Conservation (phyloP, 306 rosid species). For the Ormosia emarginata region DNA sequence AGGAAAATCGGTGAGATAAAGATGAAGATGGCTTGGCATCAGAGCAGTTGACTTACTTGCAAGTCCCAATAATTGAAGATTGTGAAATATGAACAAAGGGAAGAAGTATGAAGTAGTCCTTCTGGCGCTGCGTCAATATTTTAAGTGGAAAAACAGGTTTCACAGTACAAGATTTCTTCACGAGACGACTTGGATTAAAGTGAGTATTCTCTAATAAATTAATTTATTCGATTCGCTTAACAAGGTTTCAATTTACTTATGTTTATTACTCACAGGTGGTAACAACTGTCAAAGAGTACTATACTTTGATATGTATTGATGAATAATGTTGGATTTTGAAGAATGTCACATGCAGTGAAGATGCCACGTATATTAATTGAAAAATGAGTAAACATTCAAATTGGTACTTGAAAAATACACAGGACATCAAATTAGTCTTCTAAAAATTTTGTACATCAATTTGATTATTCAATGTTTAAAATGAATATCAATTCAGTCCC, state of each 20-base stretch:
- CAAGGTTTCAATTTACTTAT: not conserved
- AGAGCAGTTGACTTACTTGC: slow-evolving; percentile 10
- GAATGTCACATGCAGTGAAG: not conserved
- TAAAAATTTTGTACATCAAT: too few species aligned
- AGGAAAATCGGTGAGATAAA: not conserved
- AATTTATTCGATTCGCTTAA: not conserved
- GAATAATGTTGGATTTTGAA: not conserved
- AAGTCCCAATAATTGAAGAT: not conserved
- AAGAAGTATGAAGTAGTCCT: not conserved
- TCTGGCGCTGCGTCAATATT: not conserved
- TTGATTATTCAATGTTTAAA: too few species aligned
- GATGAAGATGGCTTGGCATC: not conserved
- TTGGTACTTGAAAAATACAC: too few species aligned
- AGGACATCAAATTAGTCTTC: too few species aligned
- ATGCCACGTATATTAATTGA: not conserved
- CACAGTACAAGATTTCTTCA: not conserved
- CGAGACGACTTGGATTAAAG: not conserved
- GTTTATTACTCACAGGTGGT: not conserved
- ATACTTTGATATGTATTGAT: not conserved
- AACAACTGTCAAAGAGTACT: not conserved
- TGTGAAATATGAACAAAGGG: not conserved
- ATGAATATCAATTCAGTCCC: too few species aligned
- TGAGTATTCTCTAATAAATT: too few species aligned
- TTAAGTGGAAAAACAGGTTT: not conserved
- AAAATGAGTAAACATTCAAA: too few species aligned